Evolutionary conservation across 2,329 filamentous ascomycete species (phyloP), one percentile per base, ranked within the genome.

Genomic region (Aspergillus amoenus): DNA sequence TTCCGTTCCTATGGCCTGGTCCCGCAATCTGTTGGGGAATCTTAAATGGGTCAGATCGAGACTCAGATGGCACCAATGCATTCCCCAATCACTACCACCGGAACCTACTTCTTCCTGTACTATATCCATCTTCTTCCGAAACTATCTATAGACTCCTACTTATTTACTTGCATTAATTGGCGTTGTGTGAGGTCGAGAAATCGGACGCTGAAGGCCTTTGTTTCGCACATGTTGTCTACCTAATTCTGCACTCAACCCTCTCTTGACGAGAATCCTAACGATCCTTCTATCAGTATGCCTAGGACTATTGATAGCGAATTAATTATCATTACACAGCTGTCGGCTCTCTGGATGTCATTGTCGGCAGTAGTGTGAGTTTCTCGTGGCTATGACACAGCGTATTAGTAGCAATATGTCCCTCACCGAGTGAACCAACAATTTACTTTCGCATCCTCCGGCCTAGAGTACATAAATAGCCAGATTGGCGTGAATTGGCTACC

Each of bases 41-140:
- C 34, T 17, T 40, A 8, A 15, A 39, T 18, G 22, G 12, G 34
- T 13, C 13, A 50, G 22, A 7, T 24, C 15, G 7, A 43, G 22
- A 42, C 24, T 22, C 21, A 37, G 30, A 52, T 27, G 21, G 41
- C 27, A 43, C 22, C 12, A 21, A 24, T 17, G 12, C 13, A 17
- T 22, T 12, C 44, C 32, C 39, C 17, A 39, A 15, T 34, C 21
- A 46, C 12, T 42, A 22, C 51, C 51, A 27, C 34, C 12, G 34
- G n/a, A n/a, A 48, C 37, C 41, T 21, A 42, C 45, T 49, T 34
- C 24, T 42, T 44, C 30, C 21, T 55, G 52, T 55, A 55, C 52
- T 49, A 46, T 54, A 54, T 42, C 22, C 39, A n/a, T 17, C 11
- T 42, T 32, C 48, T 21, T 15, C 22, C 21, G 34, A 47, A 22